These are phyloP conservation scores for Pyrus hybrid DNA, from an alignment of 331 rosid species.

Conservation along the genomic window DNA sequence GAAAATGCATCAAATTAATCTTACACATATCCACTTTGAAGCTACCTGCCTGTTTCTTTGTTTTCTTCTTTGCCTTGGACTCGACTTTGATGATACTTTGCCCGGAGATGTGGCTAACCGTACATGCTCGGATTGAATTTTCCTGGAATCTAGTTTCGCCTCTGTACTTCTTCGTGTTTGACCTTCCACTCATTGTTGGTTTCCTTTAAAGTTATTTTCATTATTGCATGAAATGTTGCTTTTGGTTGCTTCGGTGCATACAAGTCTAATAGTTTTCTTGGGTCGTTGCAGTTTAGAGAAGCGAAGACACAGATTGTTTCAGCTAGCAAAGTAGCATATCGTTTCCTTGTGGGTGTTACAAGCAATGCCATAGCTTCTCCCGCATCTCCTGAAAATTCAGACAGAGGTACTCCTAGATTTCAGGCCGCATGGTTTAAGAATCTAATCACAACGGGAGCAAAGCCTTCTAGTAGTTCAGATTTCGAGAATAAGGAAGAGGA, in stretches of 20 bases:
- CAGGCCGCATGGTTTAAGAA: conserved; percentile 88
- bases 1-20: neutral
- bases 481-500: conserved; percentile 39
- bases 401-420: conserved; percentile 53
- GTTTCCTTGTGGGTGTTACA: conserved; percentile 66
- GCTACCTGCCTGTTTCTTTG: neutral
- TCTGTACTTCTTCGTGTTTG: neutral
- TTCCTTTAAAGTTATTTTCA: too few species aligned
- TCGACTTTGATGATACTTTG: neutral
- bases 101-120: neutral
- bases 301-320: conserved; percentile 86
- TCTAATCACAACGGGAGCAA: conserved; percentile 62
- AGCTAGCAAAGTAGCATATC: conserved; percentile 95
- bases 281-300: conserved; percentile 70
- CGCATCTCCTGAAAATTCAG: conserved; percentile 51
- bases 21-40: neutral
- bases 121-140: neutral
- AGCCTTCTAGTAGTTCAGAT: conserved; percentile 75
- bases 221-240: too few species aligned
- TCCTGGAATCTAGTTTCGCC: neutral
- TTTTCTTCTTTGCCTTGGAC: neutral
- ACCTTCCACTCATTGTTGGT: too few species aligned
- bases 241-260: neutral
- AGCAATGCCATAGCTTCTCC: conserved; percentile 41
- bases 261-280: conserved; percentile 1